Percentiles rank a stretch among this genome's conserved stretches.
phyloP scores from a whole-genome alignment of 371 early-diverging fungal genomes.

The Dinochytrium kinnereticum region DNA sequence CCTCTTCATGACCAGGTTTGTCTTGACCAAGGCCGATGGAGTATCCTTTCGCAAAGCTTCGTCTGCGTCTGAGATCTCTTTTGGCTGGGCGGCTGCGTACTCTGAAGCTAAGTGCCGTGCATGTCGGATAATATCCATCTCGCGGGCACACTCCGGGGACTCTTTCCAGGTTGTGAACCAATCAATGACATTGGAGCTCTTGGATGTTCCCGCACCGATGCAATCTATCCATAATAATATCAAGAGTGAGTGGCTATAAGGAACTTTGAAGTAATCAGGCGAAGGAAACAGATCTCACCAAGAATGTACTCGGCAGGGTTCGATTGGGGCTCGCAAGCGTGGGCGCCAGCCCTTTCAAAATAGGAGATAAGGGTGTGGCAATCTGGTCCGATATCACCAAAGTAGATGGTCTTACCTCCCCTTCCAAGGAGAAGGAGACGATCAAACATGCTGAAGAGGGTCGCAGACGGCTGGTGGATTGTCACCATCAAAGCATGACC shows the following conservation, averaged over 20 bases:
- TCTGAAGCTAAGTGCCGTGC: constrained; percentile 10
- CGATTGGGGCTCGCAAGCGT: constrained; percentile 55
- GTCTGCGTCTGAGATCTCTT: background rate
- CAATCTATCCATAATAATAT: constrained; percentile 42
- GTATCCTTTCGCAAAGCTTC: constrained; percentile 4
- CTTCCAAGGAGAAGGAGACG: constrained; percentile 76
- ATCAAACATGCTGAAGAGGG: constrained; percentile 83
- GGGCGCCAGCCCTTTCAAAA: constrained; percentile 68
- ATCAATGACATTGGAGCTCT: constrained; percentile 41
- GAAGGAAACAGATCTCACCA: background rate
- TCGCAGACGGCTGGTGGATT: constrained; percentile 85
- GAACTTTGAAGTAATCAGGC: background rate
- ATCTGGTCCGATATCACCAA: constrained; percentile 72
- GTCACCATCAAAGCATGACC: constrained; percentile 78
- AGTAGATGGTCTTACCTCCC: constrained; percentile 81
- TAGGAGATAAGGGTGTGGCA: constrained; percentile 61
- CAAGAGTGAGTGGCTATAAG: background rate
- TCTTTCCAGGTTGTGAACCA: constrained; percentile 65
- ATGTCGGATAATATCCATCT: constrained; percentile 18
- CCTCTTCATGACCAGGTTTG: constrained; percentile 65
- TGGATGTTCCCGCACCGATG: constrained; percentile 64
- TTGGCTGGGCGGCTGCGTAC: constrained; percentile 12
- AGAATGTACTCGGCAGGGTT: constrained; percentile 79
- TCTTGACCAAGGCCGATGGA: constrained; percentile 34
- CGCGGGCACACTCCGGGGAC: constrained; percentile 47